phyloP scores from a whole-genome alignment of 306 rosid species.

The Cicer bijugum region DNA sequence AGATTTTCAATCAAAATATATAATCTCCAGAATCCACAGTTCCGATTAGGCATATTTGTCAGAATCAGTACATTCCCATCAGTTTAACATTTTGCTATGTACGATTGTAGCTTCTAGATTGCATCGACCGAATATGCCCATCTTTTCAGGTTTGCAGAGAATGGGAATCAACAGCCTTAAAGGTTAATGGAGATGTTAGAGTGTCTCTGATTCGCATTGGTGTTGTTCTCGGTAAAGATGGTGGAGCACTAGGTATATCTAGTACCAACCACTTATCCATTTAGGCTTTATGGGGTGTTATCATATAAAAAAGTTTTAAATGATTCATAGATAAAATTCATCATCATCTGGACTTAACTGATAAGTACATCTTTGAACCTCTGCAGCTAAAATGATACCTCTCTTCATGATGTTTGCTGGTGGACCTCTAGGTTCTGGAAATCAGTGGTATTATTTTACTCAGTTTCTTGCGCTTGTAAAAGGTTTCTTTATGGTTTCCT shows the following conservation, averaged over 20 bases:
- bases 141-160: conserved; percentile 87
- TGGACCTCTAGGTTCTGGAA: conserved; percentile 96
- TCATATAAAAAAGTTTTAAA: neutral
- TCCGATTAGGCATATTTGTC: neutral
- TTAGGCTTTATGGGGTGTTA: neutral
- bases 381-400: conserved; percentile 97
- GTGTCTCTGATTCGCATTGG: conserved; percentile 87
- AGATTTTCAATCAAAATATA: neutral
- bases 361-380: conserved; percentile 43
- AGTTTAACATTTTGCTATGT: neutral
- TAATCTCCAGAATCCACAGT: neutral
- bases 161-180: conserved; percentile 87
- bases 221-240: conserved; percentile 97
- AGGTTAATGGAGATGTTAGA: conserved; percentile 78
- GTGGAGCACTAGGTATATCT: conserved; percentile 88
- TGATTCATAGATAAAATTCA: conserved; percentile 18
- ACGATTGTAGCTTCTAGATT: conserved; percentile 27
- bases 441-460: conserved; percentile 78
- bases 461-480: conserved; percentile 29
- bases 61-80: neutral
- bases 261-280: neutral
- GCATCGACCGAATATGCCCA: conserved; percentile 11
- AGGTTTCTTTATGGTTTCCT: conserved; percentile 31
- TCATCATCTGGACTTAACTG: conserved; percentile 29
- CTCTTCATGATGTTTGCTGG: conserved; percentile 95